These are phyloP conservation scores for thale cress (Arabidopsis thaliana) DNA, from an alignment of 345 rosid species.

Conservation along the genomic window TAIR10.1 NC_003076.8:20631001-20631500, in stretches of 20 bases:
- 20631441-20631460: too few species aligned
- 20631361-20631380: not conserved
- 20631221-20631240: slow-evolving; percentile 1
- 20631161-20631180: too few species aligned
- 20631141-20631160: too few species aligned
- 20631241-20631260: not conserved
- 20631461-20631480: too few species aligned
- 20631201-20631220: not conserved
- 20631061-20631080: not conserved
- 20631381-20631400: too few species aligned
- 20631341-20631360: not conserved
- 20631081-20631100: slow-evolving; percentile 15
- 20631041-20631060: not conserved
- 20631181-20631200: too few species aligned
- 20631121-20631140: too few species aligned
- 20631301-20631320: not conserved
- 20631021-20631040: slow-evolving; percentile 6
- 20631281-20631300: not conserved
- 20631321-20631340: not conserved
- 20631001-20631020: not conserved
- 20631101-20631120: not conserved
- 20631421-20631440: too few species aligned
- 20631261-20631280: not conserved
- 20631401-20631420: too few species aligned
- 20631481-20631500: too few species aligned